These are phyloP conservation scores for Butyriboletus appendiculatus DNA, from an alignment of 1,284 basidiomycete genomes.

Conservation along the genomic window DNA sequence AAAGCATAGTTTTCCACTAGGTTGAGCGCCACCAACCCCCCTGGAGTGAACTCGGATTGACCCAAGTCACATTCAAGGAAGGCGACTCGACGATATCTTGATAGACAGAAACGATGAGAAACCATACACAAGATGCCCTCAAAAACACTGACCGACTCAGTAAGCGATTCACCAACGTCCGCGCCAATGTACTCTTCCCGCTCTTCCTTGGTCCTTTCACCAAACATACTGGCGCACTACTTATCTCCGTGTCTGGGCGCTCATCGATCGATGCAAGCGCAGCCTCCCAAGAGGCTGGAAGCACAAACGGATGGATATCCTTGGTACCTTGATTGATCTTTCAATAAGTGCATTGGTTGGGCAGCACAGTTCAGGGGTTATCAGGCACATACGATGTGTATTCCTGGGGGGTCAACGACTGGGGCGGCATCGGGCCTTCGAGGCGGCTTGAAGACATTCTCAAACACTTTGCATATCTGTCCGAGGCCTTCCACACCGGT, in stretches of 20 bases:
- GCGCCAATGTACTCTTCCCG: conserved; percentile 89
- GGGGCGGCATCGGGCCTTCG: conserved; percentile 31
- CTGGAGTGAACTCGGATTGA: conserved; percentile 92
- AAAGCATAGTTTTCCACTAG: conserved; percentile 69
- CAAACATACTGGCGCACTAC: conserved; percentile 45
- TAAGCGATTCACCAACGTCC: conserved; percentile 74
- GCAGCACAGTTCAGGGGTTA: background rate
- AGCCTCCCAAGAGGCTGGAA: conserved; percentile 60
- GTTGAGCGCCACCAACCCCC: conserved; percentile 83
- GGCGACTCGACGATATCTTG: conserved; percentile 74
- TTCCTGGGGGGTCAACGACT: conserved; percentile 48
- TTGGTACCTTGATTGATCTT: conserved; percentile 45
- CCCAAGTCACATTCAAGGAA: conserved; percentile 93
- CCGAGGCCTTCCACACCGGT: conserved; percentile 68
- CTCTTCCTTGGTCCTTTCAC: conserved; percentile 85
- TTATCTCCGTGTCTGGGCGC: conserved; percentile 7
- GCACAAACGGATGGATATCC: conserved; percentile 48
- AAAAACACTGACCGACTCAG: conserved; percentile 49
- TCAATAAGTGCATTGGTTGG: background rate
- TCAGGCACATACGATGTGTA: conserved; percentile 53
- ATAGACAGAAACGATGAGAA: background rate
- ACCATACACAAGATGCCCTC: background rate
- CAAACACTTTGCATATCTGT: conserved; percentile 59
- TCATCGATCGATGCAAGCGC: conserved; percentile 40
- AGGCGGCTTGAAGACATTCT: conserved; percentile 54